Base-by-base conservation (phyloP, 805 yeast species). In the Wickerhamiella shivajii region DNA sequence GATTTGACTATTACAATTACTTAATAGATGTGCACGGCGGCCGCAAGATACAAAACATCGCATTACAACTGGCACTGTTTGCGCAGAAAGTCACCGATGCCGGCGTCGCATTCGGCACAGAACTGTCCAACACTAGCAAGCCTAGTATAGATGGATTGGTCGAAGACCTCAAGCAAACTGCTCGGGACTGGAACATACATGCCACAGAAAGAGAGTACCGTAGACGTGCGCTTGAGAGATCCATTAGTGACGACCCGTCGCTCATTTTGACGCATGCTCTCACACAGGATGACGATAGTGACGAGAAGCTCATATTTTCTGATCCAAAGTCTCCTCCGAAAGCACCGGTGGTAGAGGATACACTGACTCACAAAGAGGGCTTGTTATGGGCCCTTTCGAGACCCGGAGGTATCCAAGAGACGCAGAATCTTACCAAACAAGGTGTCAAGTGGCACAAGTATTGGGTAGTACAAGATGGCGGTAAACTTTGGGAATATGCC, bases 381-480 rank as follows among this genome's bases (percentile, higher is more conserved):
- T 45, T 61, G 14, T 38, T 61, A 18, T 61, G 66, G 65, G 63
- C 66, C 2, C 47, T 61, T 49, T 53, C 57, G 9, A 47, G 59
- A 6, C 62, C 66, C 6, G 55, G 51, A 1, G 54, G 53, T 9
- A 40, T 49, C 12, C 44, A 36, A 38, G 47, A 33, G 52, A 51
- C 36, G 52, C 59, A 20, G 36, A 55, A 52, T 34, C 41, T 55
- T 13, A 52, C 54, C 31, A 57, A 57, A 33, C 45, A 51, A 9
- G 44, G 44, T 1, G 26, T 38, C 30, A 60, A 60, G 3, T 84
- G 94, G 95, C 92, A 81, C 52, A 81, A 80, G 46, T 84, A 77
- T 51, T 79, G 93, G 85, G 78, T 83, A 1, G 79, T 74, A 0
- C 59, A 81, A 31, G 65, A 68, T 10, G 68, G 71, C n/a, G 84